These are phyloP conservation scores for Salicornia ramosissima DNA, from an alignment of 148 eudicot species.

Conservation along the genomic window DNA sequence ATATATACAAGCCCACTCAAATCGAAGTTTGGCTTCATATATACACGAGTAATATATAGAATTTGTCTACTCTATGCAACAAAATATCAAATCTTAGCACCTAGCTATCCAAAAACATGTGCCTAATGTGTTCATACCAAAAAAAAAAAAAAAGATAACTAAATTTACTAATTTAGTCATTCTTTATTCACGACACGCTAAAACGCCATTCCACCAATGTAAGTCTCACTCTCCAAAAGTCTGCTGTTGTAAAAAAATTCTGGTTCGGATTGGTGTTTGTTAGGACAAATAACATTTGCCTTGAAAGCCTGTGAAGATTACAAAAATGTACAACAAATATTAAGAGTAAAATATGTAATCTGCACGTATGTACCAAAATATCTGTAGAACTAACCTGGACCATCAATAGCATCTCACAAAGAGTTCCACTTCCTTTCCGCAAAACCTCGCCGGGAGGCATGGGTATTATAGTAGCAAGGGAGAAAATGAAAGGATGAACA, in stretches of 20 bases:
- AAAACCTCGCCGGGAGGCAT: constrained; percentile 99
- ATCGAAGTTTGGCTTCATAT: too few species aligned
- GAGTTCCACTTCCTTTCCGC: constrained; percentile 99
- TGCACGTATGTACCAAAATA: not conserved
- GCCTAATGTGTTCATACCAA: too few species aligned
- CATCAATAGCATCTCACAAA: constrained; percentile 99
- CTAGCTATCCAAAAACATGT: too few species aligned
- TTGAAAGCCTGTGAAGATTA: constrained; percentile 63
- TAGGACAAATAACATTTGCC: constrained; percentile 95
- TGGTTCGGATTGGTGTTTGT: constrained; percentile 91
- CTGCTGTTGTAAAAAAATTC: constrained; percentile 74
- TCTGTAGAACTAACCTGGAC: constrained; percentile 65
- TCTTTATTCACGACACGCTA: too few species aligned
- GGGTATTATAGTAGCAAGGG: constrained; percentile 96
- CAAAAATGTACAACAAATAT: not conserved
- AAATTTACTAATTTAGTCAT: too few species aligned
- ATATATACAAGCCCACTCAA: too few species aligned
- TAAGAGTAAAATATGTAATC: not conserved
- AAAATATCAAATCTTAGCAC: too few species aligned
- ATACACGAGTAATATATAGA: too few species aligned
- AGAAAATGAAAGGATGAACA: constrained; percentile 97
- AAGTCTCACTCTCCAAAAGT: constrained; percentile 96
- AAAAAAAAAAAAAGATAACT: too few species aligned
- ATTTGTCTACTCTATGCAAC: too few species aligned
- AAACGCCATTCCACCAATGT: constrained; percentile 99